Evolutionary conservation across 352 stramenopile genomes (phyloP).

Genomic region (Phytopythium oedochilum): DNA sequence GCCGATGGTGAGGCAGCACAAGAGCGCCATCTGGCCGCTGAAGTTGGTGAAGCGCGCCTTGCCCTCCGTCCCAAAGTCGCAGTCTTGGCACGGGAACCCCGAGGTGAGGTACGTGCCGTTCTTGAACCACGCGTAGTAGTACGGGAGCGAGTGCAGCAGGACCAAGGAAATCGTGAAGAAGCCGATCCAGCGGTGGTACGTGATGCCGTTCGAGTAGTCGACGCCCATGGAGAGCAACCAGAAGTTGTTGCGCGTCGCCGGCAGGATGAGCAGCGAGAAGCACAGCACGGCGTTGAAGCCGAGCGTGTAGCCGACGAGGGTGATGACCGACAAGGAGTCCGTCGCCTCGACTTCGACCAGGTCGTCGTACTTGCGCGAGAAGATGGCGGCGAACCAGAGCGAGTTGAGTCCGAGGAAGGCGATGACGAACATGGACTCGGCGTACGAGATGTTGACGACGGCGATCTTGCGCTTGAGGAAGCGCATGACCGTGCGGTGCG

Average conservation of each 20-base stretch:
- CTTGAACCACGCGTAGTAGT: constrained; percentile 69
- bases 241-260: constrained; percentile 70
- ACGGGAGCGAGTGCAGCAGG: constrained; percentile 56
- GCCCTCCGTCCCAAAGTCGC: constrained; percentile 59
- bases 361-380: constrained; percentile 53
- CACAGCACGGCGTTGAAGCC: constrained; percentile 75
- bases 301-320: constrained; percentile 50
- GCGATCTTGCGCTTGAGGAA: constrained; percentile 83
- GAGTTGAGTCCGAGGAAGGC: constrained; percentile 74
- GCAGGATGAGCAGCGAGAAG: constrained; percentile 59
- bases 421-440: constrained; percentile 60
- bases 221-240: constrained; percentile 84
- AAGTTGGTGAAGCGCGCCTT: constrained; percentile 74
- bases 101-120: constrained; percentile 47
- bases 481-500: constrained; percentile 64
- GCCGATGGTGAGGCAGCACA: constrained; percentile 71
- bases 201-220: constrained; percentile 84
- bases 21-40: constrained; percentile 58
- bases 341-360: constrained; percentile 44
- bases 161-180: constrained; percentile 66
- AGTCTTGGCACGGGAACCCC: constrained; percentile 61
- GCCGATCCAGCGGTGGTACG: constrained; percentile 87
- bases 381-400: constrained; percentile 79
- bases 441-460: constrained; percentile 80
- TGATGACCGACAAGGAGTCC: constrained; percentile 38